Conservation (phyloP, 768 basidiomycete species). For the Leccinellum rugosiceps region DNA sequence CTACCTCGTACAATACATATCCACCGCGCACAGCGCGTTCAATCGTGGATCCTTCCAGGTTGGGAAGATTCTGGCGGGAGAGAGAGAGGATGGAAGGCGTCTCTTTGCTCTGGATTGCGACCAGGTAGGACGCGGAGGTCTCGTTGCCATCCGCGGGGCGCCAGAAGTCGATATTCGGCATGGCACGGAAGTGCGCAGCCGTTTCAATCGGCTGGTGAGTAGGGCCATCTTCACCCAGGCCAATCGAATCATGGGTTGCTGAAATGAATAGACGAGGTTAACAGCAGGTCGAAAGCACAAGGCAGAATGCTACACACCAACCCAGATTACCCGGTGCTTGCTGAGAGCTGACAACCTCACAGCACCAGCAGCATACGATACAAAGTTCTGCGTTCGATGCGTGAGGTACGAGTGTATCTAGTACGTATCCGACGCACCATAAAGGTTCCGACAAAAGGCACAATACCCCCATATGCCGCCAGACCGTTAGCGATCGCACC, state of each 20-base stretch:
- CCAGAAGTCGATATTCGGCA: constrained; percentile 91
- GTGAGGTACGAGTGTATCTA: constrained; percentile 9
- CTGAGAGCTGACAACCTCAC: constrained; percentile 88
- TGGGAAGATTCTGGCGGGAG: constrained; percentile 90
- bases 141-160: constrained; percentile 95
- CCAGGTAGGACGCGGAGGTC: constrained; percentile 88
- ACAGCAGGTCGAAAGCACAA: neutral
- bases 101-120: constrained; percentile 66
- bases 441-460: constrained; percentile 93
- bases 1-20: constrained; percentile 83
- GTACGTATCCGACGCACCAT: constrained; percentile 46
- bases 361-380: constrained; percentile 91
- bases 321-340: constrained; percentile 89
- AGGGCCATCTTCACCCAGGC: constrained; percentile 91
- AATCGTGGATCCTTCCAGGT: constrained; percentile 83
- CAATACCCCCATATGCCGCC: constrained; percentile 83
- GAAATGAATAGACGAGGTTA: neutral
- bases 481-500: constrained; percentile 93
- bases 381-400: constrained; percentile 65
- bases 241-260: constrained; percentile 96
- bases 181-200: constrained; percentile 79
- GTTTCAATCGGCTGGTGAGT: constrained; percentile 96
- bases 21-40: constrained; percentile 82
- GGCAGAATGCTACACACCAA: constrained; percentile 51
- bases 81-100: constrained; percentile 84